These are phyloP conservation scores for Candida cerambycidarum DNA, from an alignment of 805 yeast species.

Conservation along the genomic window DNA sequence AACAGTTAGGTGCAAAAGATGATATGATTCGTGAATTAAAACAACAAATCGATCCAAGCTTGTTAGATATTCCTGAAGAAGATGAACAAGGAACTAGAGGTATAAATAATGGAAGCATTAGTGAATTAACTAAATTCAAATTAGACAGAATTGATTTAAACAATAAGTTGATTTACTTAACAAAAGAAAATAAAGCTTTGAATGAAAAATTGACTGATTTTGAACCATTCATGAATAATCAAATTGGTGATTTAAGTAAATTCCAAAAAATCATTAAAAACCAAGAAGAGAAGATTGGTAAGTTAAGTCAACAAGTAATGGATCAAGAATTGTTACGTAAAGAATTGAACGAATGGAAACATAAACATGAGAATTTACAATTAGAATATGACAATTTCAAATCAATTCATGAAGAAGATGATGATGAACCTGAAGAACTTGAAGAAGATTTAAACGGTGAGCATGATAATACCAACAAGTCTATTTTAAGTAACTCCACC, in stretches of 20 bases:
- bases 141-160: conserved; percentile 44
- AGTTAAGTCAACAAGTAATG: conserved; percentile 40
- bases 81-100: conserved; percentile 19
- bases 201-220: conserved; percentile 43
- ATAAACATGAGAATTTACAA: conserved; percentile 43
- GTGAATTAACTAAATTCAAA: conserved; percentile 39
- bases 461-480: conserved; percentile 16
- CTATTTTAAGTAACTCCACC: conserved; percentile 23
- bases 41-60: conserved; percentile 23
- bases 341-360: conserved; percentile 48
- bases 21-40: conserved; percentile 31
- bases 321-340: conserved; percentile 46
- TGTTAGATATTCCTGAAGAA: conserved; percentile 20
- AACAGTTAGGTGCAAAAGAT: conserved; percentile 31
- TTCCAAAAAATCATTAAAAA: conserved; percentile 54
- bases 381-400: conserved; percentile 45
- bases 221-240: conserved; percentile 53
- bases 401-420: conserved; percentile 33
- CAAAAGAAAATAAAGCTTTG: conserved; percentile 45
- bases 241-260: conserved; percentile 50
- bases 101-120: conserved; percentile 14
- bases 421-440: conserved; percentile 32
- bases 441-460: conserved; percentile 25
- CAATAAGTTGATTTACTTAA: conserved; percentile 44
- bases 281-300: conserved; percentile 49